Conservation (phyloP, 371 early-diverging fungal species). For the Dichotomocladium elegans region DNA sequence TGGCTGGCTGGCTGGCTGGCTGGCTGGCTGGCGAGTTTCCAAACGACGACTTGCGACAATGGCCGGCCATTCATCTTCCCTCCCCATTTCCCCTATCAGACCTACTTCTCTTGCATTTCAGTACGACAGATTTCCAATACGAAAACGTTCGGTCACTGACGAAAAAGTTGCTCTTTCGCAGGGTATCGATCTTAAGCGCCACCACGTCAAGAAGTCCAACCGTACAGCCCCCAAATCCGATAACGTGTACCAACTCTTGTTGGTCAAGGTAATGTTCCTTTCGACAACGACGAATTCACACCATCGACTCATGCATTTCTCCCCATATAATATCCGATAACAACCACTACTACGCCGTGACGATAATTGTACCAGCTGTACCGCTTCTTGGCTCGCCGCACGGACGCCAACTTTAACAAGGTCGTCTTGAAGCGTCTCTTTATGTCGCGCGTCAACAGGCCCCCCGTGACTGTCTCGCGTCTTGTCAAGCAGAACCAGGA, state of each 20-base stretch:
- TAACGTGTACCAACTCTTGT: conserved; percentile 87
- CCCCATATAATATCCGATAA: background rate
- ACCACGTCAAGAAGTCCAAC: conserved; percentile 90
- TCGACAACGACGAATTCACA: no score
- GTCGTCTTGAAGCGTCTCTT: conserved; percentile 96
- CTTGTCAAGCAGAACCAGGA: conserved; percentile 68
- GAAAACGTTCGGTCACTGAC: no score
- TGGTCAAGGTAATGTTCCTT: conserved; percentile 76
- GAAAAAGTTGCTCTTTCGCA: conserved; percentile 24
- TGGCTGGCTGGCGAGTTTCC: conserved; percentile 5
- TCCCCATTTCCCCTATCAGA: background rate
- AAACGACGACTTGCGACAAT: background rate
- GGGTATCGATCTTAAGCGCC: conserved; percentile 96
- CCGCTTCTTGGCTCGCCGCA: conserved; percentile 98
- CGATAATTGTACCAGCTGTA: conserved; percentile 73
- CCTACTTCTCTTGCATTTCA: no score
- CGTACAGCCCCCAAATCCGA: conserved; percentile 84
- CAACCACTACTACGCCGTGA: background rate
- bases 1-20: conserved; percentile 14
- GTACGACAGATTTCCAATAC: no score
- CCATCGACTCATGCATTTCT: no score
- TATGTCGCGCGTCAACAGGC: conserved; percentile 96
- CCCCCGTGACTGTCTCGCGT: conserved; percentile 91
- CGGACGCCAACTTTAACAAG: conserved; percentile 97
- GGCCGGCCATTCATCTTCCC: background rate